Percentiles rank a stretch among this genome's conserved stretches.
These are phyloP conservation scores for Pestalotiopsis sp. DNA, from an alignment of 2,329 filamentous ascomycete species.

Conservation along the genomic window DNA sequence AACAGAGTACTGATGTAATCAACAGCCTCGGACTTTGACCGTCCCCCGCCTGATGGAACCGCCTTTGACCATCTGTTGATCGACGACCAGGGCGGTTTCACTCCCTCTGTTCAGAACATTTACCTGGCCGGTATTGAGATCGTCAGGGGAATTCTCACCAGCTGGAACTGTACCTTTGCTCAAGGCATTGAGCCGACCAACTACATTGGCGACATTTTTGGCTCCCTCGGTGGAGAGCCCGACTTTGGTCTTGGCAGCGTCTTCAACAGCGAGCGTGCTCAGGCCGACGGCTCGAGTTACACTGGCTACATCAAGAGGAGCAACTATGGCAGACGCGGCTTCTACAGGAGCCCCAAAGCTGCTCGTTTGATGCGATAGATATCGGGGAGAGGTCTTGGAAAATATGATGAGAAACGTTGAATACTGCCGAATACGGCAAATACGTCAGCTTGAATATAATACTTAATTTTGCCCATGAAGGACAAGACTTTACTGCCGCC, in stretches of 20 bases:
- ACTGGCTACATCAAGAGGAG: slow-evolving; percentile 9
- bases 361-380: background rate
- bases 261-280: slow-evolving; percentile 8
- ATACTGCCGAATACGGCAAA: background rate
- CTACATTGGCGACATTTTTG: slow-evolving; percentile 73
- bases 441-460: background rate
- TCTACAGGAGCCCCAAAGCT: slow-evolving; percentile 7
- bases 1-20: background rate
- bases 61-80: slow-evolving; percentile 61
- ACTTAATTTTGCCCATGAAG: background rate
- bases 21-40: slow-evolving; percentile 67
- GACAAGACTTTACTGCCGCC: no score
- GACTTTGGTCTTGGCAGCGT: slow-evolving; percentile 60
- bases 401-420: background rate
- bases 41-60: slow-evolving; percentile 58
- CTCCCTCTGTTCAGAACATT: slow-evolving; percentile 64
- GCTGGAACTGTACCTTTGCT: slow-evolving; percentile 61
- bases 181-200: slow-evolving; percentile 59
- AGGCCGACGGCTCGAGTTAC: background rate
- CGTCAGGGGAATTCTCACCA: slow-evolving; percentile 59
- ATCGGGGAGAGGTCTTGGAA: no score
- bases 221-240: slow-evolving; percentile 63
- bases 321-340: slow-evolving; percentile 3
- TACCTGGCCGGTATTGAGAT: slow-evolving; percentile 66
- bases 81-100: slow-evolving; percentile 62